Evolutionary conservation across 208 protist genomes (phyloP).

Genomic region (Leishmania braziliensis): DNA sequence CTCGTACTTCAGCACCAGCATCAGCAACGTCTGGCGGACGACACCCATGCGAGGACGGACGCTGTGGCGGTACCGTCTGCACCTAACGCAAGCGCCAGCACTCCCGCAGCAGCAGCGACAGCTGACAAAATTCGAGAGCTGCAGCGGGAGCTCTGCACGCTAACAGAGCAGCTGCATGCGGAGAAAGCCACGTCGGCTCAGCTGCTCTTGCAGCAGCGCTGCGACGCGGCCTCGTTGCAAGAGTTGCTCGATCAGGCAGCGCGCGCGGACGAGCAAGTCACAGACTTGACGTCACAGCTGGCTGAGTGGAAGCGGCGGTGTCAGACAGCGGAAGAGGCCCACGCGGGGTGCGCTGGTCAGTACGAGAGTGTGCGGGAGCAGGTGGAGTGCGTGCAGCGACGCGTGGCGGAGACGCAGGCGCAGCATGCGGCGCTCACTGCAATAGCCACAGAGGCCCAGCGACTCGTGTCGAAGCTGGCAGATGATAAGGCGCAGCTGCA

Average conservation of each 20-base stretch:
- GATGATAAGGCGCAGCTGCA: constrained; percentile 26
- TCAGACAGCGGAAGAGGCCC: background rate
- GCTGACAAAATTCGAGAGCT: constrained; percentile 11
- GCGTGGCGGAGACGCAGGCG: constrained; percentile 7
- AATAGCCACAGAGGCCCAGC: constrained; percentile 12
- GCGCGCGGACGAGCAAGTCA: constrained; percentile 16
- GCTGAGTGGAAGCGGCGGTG: constrained; percentile 27
- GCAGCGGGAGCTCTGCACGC: constrained; percentile 16
- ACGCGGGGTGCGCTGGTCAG: constrained; percentile 10
- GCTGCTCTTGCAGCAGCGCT: constrained; percentile 34
- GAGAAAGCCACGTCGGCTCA: constrained; percentile 25
- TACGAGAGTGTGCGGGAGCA: constrained; percentile 13
- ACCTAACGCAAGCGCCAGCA: background rate
- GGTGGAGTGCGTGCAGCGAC: constrained; percentile 12
- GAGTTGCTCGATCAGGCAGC: constrained; percentile 9
- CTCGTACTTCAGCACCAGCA: constrained; percentile 15
- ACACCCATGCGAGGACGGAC: background rate
- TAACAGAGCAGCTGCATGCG: constrained; percentile 31
- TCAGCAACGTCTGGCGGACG: background rate
- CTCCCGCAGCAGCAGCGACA: background rate
- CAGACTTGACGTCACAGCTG: constrained; percentile 24
- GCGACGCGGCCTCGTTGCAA: constrained; percentile 19
- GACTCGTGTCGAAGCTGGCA: constrained; percentile 15
- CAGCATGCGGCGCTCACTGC: background rate
- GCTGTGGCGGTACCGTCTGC: background rate